Base-by-base conservation (phyloP, 768 basidiomycete species). In the Pluteus cervinus region DNA sequence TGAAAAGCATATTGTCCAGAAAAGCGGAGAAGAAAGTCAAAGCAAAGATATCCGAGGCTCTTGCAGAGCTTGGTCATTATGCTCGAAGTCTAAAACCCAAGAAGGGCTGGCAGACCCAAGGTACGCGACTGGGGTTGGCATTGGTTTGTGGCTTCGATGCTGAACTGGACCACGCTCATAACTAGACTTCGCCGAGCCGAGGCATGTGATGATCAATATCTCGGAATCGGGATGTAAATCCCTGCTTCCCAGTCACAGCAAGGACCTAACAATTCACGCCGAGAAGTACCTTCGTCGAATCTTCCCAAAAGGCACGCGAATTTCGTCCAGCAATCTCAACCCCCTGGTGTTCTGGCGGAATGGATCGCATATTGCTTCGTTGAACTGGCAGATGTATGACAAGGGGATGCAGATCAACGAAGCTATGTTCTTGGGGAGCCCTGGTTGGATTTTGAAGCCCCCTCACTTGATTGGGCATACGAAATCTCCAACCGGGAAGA, bases 381-480 rank as follows among this genome's bases (percentile, higher is more conserved):
- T 81, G 29, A 80, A 81, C 44, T 79, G 79, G 79, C 78, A 81
- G 54, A 61, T 58, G n/a, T 76, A 69, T 46, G 77, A 80, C 47
- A 48, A 44, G 1, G 70, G 71, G 2, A 72, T 75, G 69, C 75
- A 76, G 44, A 50, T 81, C 16, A 79, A 80, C 45, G 80, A 79
- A 51, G 79, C 65, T 0, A 65, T 81, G 68, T 81, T 80, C 48
- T 63, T 65, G 0, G 79, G 73, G 0, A 72, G 65, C 3, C 48
- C 55, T 2, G 79, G 78, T 1, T 81, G 74, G 75, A 68, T 75
- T 1, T 52, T 63, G 23, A 76, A 75, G 45, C 76, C 78, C 1
- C 44, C 46, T 9, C 30, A 40, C 15, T 37, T 62, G 42, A 37
- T 55, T 44, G 58, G 50, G 23, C 36, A 36, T 23, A 46, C 33